Evolutionary conservation across 1,284 basidiomycete genomes (phyloP).

Genomic region (Prillingera fragicola): DNA sequence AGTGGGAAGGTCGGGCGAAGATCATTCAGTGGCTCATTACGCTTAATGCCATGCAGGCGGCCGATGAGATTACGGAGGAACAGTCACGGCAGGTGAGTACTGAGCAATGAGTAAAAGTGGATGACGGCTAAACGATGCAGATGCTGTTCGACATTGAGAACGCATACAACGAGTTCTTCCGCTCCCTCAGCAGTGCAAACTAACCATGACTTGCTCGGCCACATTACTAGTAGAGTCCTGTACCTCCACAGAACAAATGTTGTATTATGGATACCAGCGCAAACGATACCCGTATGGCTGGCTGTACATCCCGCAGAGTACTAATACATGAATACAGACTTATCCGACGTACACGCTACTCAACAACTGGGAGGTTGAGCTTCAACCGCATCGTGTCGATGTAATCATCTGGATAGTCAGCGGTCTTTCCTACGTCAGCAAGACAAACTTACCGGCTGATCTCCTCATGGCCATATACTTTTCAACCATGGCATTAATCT

Average conservation of each 20-base stretch:
- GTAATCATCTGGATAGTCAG: slow-evolving; percentile 38
- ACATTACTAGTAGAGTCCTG: no score
- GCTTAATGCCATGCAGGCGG: slow-evolving; percentile 93
- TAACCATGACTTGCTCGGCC: no score
- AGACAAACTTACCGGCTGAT: slow-evolving; percentile 58
- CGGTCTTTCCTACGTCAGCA: neutral
- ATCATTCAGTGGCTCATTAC: slow-evolving; percentile 96
- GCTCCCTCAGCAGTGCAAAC: slow-evolving; percentile 56
- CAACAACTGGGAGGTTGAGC: slow-evolving; percentile 24
- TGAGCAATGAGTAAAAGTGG: neutral
- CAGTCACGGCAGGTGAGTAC: slow-evolving; percentile 77
- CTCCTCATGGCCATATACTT: slow-evolving; percentile 75
- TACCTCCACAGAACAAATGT: no score
- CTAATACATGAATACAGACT: no score
- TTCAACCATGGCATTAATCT: slow-evolving; percentile 66
- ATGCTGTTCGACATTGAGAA: slow-evolving; percentile 94
- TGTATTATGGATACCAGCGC: no score
- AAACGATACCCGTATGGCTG: no score
- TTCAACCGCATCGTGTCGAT: slow-evolving; percentile 43
- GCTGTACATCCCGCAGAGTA: no score
- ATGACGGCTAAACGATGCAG: no score
- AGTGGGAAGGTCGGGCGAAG: slow-evolving; percentile 88
- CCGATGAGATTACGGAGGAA: slow-evolving; percentile 92
- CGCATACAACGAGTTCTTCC: slow-evolving; percentile 93
- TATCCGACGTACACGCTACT: neutral